Evolutionary conservation across 2,329 filamentous ascomycete species (phyloP).

Genomic region (Chrysoporthe puriensis): DNA sequence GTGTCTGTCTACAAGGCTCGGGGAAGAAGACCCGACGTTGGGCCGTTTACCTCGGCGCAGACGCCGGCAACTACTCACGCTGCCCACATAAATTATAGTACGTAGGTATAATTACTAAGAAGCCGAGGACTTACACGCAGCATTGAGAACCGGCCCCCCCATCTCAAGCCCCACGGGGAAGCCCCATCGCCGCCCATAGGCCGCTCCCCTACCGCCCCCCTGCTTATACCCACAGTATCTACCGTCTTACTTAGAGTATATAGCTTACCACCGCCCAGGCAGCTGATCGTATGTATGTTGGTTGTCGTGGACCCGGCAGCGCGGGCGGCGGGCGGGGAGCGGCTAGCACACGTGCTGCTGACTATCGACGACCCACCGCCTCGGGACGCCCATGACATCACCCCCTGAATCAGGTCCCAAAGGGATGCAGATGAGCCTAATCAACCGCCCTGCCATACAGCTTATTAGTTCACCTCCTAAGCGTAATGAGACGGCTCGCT

Average conservation of each 20-base stretch:
- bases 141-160: too few relatives aligned
- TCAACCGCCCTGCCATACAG: background rate
- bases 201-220: slow-evolving; percentile 5
- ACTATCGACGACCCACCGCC: background rate
- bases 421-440: background rate
- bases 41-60: slow-evolving; percentile 3
- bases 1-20: too few relatives aligned
- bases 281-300: too few relatives aligned
- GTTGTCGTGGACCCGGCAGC: too few relatives aligned
- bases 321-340: too few relatives aligned
- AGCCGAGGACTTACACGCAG: background rate
- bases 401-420: background rate
- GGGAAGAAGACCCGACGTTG: background rate
- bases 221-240: too few relatives aligned
- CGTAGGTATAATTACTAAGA: background rate
- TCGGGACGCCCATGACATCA: slow-evolving; percentile 11
- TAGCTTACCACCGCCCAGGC: too few relatives aligned
- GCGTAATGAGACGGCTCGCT: slow-evolving; percentile 15
- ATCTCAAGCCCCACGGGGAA: background rate
- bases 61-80: background rate
- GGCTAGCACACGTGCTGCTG: background rate
- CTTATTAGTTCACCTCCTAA: slow-evolving; percentile 7
- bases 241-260: too few relatives aligned
- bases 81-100: too few relatives aligned
- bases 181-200: too few relatives aligned